Evolutionary conservation across 2,329 filamentous ascomycete species (phyloP).

Genomic region (Calonectria multiphialidica): DNA sequence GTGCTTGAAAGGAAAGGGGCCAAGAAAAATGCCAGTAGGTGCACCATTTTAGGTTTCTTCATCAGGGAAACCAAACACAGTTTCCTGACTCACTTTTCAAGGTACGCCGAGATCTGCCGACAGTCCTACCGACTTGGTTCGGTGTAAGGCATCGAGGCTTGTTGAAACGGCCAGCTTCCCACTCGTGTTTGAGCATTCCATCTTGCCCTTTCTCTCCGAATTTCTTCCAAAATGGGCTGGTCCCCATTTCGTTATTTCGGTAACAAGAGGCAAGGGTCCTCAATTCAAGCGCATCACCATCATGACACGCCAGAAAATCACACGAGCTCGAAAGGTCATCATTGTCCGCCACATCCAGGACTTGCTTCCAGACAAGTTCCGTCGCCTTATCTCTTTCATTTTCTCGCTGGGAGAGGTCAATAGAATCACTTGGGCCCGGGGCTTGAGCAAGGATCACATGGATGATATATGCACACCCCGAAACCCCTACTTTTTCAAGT

Average conservation of each 20-base stretch:
- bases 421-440: constrained; percentile 55
- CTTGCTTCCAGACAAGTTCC: constrained; percentile 51
- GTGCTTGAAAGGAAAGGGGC: constrained; percentile 49
- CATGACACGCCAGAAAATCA: constrained; percentile 51
- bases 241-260: constrained; percentile 53
- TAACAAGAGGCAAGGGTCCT: constrained; percentile 50
- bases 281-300: constrained; percentile 54
- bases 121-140: constrained; percentile 46
- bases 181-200: constrained; percentile 56
- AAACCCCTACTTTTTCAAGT: constrained; percentile 57
- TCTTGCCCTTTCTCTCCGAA: constrained; percentile 57
- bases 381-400: constrained; percentile 48
- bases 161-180: constrained; percentile 54
- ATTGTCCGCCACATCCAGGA: constrained; percentile 57
- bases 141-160: constrained; percentile 43
- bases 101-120: constrained; percentile 46
- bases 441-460: constrained; percentile 50
- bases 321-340: constrained; percentile 51
- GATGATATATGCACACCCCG: constrained; percentile 56
- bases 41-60: not conserved
- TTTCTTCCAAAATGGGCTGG: constrained; percentile 58
- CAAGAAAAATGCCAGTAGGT: constrained; percentile 45
- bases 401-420: constrained; percentile 54
- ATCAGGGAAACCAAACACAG: not conserved
- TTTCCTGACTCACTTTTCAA: constrained; percentile 25